Base-by-base conservation (phyloP, 306 rosid genomes). In the Pyrus betulifolia region DNA sequence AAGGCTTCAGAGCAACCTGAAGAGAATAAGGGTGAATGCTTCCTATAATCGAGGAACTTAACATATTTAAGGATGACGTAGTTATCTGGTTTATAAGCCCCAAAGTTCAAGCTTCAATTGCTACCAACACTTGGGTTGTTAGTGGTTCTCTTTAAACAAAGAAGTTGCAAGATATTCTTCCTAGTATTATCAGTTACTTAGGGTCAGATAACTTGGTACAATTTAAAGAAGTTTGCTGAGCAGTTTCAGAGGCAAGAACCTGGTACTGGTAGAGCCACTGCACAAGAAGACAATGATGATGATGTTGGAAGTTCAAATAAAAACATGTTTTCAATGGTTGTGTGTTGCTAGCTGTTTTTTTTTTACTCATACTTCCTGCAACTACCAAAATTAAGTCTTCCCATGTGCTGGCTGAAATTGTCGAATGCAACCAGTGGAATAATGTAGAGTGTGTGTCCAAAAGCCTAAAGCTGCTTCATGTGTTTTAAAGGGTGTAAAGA, bases 41-140 rank as follows among this genome's bases (percentile, higher is more conserved):
- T 78, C 97, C 98, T 13, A 94, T 92, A 54, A 94, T 94, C 57
- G 96, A 94, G 88, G 96, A 94, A 75, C 97, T 94, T 67, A 94
- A 94, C 78, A 91, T 94, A 68, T 94, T 94, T 73, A 94, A 91
- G 91, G 98, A 94, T 81, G 97, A 94, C 57, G 89, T 90, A 17
- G 98, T 94, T 73, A 94, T 94, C 85, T 97, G 90, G 85, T 94
- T 94, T 82, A 4, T 77, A 69, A 94, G 87, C 81, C 98, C 96
- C 49, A 94, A 94, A 87, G 97, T 95, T 83, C 97, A 95, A 91
- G 99, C 99, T 59, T 92, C 97, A 15, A 90, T 90, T 82, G 97
- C 96, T 83, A 97, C 99, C 25, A 95, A 95, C 82, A 92, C 99
- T 4, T 95, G 97, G 97, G 99, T 92, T 70, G 97, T 95, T 83